Evolutionary conservation across 768 basidiomycete genomes (phyloP), one percentile per base, ranked within the genome.

Genomic region (Galerina marginata): DNA sequence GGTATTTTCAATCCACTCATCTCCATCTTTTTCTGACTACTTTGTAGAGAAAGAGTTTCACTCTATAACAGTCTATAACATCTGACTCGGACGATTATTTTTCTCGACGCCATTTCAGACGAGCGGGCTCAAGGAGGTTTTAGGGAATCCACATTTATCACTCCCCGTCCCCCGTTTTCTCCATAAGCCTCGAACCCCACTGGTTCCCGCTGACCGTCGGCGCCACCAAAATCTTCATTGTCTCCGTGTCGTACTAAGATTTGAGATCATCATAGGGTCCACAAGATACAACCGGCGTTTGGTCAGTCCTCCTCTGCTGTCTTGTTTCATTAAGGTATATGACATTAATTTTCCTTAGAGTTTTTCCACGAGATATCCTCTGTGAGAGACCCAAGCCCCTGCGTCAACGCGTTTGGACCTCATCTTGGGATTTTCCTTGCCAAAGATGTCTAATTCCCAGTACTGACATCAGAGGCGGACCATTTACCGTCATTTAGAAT

Each of bases 61-160:
- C 4, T 52, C 33, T 7, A 6, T 42, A 16, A 20, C 20, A 39
- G 20, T 20, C 20, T 20, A 20, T 20, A 33, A 9, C 10, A 25
- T 53, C 23, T 29, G 16, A 52, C 14, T 3, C 15, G 25, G 51
- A 6, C 23, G 15, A 40, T 26, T 2, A 50, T 26, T 2, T 42
- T 53, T 53, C 16, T 25, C 42, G 10, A 26, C 38, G 23, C 4
- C 25, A 40, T 53, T 42, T 40, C 11, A 26, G 38, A 40, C 29
- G 47, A 29, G 29, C n/a, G 47, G 46, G 16, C 25, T 20, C 33
- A 48, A 49, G 47, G 47, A 25, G 56, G 56, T 49, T 57, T 40
- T 57, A 48, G 39, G 16, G 25, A 12, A 49, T 26, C 47, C 37
- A 48, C 4, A n/a, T 56, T 37, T 38, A 56, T 40, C 37, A 40